Conservation (phyloP, 192 early-diverging fungal genomes). For the Coemansia sp. region DNA sequence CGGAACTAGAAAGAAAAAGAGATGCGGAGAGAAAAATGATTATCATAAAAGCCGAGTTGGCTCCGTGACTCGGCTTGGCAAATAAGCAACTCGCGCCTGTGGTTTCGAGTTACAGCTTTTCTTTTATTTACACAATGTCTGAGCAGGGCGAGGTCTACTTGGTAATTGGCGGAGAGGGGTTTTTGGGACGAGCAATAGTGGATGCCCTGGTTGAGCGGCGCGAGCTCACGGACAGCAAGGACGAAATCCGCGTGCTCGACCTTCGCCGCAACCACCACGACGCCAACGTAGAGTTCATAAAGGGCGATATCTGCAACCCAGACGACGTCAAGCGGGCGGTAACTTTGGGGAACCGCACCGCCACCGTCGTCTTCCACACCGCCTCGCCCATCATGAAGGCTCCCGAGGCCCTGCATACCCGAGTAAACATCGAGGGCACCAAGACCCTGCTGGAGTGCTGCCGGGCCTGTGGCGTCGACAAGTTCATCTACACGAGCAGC, state of each 20-base stretch:
- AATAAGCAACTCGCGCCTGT: background rate
- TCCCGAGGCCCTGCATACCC: slow-evolving; percentile 67
- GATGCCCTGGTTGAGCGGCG: slow-evolving; percentile 64
- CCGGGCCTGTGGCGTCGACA: slow-evolving; percentile 58
- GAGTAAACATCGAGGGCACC: slow-evolving; percentile 86
- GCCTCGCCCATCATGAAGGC: slow-evolving; percentile 83
- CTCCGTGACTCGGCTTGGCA: slow-evolving; percentile 2
- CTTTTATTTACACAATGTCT: slow-evolving; percentile 3
- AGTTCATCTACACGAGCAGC: slow-evolving; percentile 81
- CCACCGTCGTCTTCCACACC: slow-evolving; percentile 80
- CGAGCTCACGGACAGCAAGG: slow-evolving; percentile 9
- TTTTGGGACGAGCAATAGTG: slow-evolving; percentile 79
- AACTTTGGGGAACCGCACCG: slow-evolving; percentile 38
- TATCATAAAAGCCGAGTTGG: background rate
- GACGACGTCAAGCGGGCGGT: slow-evolving; percentile 60
- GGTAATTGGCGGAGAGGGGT: slow-evolving; percentile 85
- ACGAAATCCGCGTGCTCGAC: slow-evolving; percentile 82
- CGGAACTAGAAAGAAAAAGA: background rate
- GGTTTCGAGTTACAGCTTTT: background rate
- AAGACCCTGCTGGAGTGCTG: slow-evolving; percentile 79
- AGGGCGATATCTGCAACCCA: slow-evolving; percentile 62
- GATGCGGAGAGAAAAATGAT: background rate
- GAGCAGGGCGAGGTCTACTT: slow-evolving; percentile 54
- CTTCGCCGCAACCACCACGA: slow-evolving; percentile 58
- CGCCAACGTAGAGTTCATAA: slow-evolving; percentile 40